These are phyloP conservation scores for Aspergillus asperescens DNA, from an alignment of 495 filamentous ascomycete genomes.

Conservation along the genomic window DNA sequence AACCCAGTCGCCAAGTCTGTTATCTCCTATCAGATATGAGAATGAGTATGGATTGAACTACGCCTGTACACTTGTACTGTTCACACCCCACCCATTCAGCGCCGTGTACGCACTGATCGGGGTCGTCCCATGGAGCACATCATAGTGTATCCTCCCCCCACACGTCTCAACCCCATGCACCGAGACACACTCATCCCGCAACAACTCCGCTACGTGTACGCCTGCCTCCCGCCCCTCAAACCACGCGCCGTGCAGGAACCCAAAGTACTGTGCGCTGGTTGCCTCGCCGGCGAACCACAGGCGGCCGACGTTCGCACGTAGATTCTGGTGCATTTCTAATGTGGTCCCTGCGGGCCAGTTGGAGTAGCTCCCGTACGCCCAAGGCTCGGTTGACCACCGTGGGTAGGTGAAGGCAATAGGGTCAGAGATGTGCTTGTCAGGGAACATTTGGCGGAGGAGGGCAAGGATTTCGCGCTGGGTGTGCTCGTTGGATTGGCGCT, in stretches of 20 bases:
- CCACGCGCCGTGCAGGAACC: slow-evolving; percentile 66
- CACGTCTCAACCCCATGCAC: slow-evolving; percentile 6
- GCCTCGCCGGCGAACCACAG: slow-evolving; percentile 71
- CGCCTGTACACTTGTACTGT: slow-evolving; percentile 11
- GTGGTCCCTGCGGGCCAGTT: slow-evolving; percentile 67
- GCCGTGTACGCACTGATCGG: slow-evolving; percentile 9
- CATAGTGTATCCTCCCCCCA: slow-evolving; percentile 25
- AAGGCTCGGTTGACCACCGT: slow-evolving; percentile 60
- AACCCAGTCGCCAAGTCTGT: too few species aligned
- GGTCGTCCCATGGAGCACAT: slow-evolving; percentile 19
- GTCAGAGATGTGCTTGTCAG: slow-evolving; percentile 54
- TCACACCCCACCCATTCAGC: slow-evolving; percentile 14
- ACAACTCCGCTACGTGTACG: slow-evolving; percentile 42
- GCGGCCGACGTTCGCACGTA: slow-evolving; percentile 60
- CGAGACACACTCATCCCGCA: slow-evolving; percentile 4
- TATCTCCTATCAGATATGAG: too few species aligned
- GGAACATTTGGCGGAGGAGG: slow-evolving; percentile 64
- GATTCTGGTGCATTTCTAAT: slow-evolving; percentile 65
- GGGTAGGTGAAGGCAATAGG: slow-evolving; percentile 66
- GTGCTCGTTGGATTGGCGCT: slow-evolving; percentile 55
- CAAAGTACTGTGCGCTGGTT: slow-evolving; percentile 64
- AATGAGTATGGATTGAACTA: too few species aligned
- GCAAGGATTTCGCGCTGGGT: slow-evolving; percentile 57
- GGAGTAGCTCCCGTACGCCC: slow-evolving; percentile 66
- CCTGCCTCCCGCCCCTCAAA: slow-evolving; percentile 56